Evolutionary conservation across 2,329 filamentous ascomycete genomes (phyloP).

Genomic region (Didymella glomerata): DNA sequence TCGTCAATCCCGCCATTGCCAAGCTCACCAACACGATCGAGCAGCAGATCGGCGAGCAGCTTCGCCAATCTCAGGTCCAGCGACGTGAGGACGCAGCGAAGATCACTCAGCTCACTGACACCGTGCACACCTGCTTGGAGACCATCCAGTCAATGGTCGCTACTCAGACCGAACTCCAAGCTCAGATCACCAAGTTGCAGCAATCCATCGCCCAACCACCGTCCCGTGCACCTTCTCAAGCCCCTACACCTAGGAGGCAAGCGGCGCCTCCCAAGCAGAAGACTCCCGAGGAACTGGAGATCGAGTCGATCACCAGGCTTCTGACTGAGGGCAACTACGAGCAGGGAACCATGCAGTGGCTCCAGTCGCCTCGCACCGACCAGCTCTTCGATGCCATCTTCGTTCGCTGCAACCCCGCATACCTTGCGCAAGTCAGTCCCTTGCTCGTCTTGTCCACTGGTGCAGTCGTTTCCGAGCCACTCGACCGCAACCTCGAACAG

Average conservation of each 20-base stretch:
- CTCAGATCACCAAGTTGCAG: constrained; percentile 57
- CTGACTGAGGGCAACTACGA: constrained; percentile 66
- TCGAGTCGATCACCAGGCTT: constrained; percentile 67
- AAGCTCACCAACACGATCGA: constrained; percentile 75
- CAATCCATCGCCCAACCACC: constrained; percentile 49
- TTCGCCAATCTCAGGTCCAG: constrained; percentile 61
- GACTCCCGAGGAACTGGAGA: constrained; percentile 64
- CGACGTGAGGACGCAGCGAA: constrained; percentile 67
- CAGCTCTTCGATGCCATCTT: constrained; percentile 71
- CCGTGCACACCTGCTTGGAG: constrained; percentile 72
- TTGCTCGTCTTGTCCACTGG: constrained; percentile 68
- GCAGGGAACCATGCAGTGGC: constrained; percentile 63
- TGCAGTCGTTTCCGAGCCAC: constrained; percentile 66
- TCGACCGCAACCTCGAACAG: constrained; percentile 62
- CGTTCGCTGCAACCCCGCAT: constrained; percentile 64
- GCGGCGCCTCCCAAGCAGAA: constrained; percentile 53
- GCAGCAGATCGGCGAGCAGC: constrained; percentile 62
- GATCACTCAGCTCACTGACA: constrained; percentile 74
- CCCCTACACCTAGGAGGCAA: constrained; percentile 32
- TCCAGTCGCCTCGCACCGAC: constrained; percentile 67
- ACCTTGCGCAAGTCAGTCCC: constrained; percentile 63
- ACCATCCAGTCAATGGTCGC: constrained; percentile 75
- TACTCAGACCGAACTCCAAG: constrained; percentile 74
- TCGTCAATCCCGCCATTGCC: constrained; percentile 72
- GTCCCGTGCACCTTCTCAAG: constrained; percentile 34